A percentile compares a stretch with the other conserved stretches of the same genome.
Evolutionary conservation across 306 rosid species (phyloP).

Genomic region (Astragalus glycyphyllos): DNA sequence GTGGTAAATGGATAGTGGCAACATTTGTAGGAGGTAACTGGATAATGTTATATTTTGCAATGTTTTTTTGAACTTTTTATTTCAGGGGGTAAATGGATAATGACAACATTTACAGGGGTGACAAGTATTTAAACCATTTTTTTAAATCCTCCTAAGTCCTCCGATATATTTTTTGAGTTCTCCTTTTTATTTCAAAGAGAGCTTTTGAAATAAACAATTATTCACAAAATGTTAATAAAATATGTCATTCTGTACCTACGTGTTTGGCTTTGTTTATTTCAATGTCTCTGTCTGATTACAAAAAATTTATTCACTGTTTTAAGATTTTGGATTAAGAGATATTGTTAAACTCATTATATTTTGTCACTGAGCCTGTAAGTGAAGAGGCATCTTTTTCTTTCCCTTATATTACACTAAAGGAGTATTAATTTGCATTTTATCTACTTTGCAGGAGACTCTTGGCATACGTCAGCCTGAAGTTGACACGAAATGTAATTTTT

Average conservation of each 20-base stretch:
- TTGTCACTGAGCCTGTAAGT: not conserved
- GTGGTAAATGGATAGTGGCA: too few relatives aligned
- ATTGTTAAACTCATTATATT: too few relatives aligned
- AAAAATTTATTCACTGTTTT: not conserved
- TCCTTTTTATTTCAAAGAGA: too few relatives aligned
- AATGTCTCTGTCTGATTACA: too few relatives aligned
- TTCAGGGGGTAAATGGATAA: too few relatives aligned
- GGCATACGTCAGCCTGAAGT: constrained; percentile 51
- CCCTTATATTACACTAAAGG: not conserved
- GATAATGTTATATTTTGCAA: too few relatives aligned
- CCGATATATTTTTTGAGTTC: too few relatives aligned
- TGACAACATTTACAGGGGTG: too few relatives aligned
- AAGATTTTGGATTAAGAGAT: not conserved
- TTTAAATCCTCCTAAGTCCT: too few relatives aligned
- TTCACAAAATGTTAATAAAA: not conserved
- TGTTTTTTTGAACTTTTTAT: too few relatives aligned
- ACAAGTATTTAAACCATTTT: too few relatives aligned
- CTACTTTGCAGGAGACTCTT: constrained; percentile 58
- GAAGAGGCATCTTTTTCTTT: not conserved
- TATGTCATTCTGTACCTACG: not conserved
- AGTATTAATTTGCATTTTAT: constrained; percentile 42
- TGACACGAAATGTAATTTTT: constrained; percentile 62
- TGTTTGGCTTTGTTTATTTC: not conserved
- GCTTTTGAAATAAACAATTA: not conserved
- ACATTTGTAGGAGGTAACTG: too few relatives aligned